Conservation (phyloP, 176 grass and related monocot genomes). For the Juncus effusus region DNA sequence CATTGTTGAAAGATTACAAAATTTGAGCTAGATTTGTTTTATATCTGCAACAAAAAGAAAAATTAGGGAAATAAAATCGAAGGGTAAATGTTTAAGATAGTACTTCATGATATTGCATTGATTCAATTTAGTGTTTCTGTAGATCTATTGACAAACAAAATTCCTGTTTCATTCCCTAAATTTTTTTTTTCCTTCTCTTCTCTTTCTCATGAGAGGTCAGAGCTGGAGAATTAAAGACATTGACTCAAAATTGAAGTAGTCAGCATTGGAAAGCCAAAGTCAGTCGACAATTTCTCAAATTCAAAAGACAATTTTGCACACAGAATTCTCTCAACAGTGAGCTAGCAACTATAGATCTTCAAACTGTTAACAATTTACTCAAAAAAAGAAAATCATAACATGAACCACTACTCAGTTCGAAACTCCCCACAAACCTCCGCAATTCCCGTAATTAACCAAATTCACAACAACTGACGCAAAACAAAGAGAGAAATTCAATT, state of each 20-base stretch:
- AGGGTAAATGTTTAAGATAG: neutral
- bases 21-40: neutral
- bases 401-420: too few species aligned
- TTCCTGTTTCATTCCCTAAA: neutral
- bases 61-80: neutral
- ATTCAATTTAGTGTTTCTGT: neutral
- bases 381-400: too few species aligned
- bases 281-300: too few species aligned
- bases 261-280: too few species aligned
- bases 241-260: conserved; percentile 8
- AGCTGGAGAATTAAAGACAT: conserved; percentile 20
- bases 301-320: too few species aligned
- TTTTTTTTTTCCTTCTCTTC: neutral
- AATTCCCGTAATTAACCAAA: too few species aligned
- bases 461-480: too few species aligned
- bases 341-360: too few species aligned
- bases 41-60: conserved; percentile 14
- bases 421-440: too few species aligned
- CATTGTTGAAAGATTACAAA: conserved; percentile 43
- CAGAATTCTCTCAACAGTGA: too few species aligned
- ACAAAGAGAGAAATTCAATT: too few species aligned
- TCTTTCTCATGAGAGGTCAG: neutral
- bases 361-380: too few species aligned
- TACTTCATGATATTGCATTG: neutral
- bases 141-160: neutral